These are phyloP conservation scores for Yamadazyma dushanensis DNA, from an alignment of 1,139 yeast species.

Conservation along the genomic window DNA sequence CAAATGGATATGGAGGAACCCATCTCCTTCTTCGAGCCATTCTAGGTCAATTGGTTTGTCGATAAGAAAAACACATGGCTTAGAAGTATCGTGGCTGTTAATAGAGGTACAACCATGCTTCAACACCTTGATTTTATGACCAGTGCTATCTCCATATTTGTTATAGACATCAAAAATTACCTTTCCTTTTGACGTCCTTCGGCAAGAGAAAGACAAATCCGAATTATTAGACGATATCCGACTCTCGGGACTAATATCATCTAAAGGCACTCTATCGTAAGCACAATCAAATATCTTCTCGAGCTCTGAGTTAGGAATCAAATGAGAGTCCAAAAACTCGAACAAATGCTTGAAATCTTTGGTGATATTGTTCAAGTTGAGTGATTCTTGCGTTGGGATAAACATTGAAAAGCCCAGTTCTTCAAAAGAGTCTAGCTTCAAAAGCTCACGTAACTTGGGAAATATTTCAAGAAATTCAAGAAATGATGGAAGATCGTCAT, in stretches of 20 bases:
- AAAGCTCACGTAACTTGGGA: conserved; percentile 26
- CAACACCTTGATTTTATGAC: conserved; percentile 64
- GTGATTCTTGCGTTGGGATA: conserved; percentile 66
- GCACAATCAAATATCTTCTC: conserved; percentile 34
- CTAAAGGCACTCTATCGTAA: conserved; percentile 2
- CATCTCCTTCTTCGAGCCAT: conserved; percentile 54
- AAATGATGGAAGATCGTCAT: conserved; percentile 39
- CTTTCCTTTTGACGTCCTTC: conserved; percentile 10
- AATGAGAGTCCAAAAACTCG: conserved; percentile 64
- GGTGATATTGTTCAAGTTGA: conserved; percentile 55
- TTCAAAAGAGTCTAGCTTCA: conserved; percentile 19
- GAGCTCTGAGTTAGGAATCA: conserved; percentile 57
- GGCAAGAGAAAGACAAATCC: conserved; percentile 11
- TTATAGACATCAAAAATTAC: conserved; percentile 11
- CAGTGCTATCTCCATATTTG: conserved; percentile 34
- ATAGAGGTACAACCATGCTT: conserved; percentile 66
- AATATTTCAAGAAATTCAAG: conserved; percentile 44
- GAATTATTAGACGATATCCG: conserved; percentile 13
- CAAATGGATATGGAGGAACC: conserved; percentile 55
- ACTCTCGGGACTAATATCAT: conserved; percentile 1
- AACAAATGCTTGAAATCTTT: conserved; percentile 43
- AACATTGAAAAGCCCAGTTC: conserved; percentile 60
- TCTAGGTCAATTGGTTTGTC: conserved; percentile 58
- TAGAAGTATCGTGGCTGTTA: conserved; percentile 17
- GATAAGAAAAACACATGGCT: conserved; percentile 65